Evolutionary conservation across 148 eudicot genomes (phyloP).

Genomic region (Rhododendron kiyosumense): DNA sequence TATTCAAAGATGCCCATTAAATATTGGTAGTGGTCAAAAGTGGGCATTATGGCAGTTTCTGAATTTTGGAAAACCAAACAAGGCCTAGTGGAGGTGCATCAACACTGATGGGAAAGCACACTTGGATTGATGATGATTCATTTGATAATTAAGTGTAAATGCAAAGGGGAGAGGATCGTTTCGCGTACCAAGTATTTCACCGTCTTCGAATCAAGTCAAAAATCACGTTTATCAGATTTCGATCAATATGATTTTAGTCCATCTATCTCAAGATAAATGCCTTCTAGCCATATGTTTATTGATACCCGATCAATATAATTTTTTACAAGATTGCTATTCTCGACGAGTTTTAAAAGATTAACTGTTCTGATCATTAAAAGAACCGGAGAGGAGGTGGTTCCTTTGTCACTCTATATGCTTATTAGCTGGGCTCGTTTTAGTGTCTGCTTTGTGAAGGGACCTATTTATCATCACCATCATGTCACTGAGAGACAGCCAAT

Average conservation of each 20-base stretch:
- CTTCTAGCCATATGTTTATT: no score
- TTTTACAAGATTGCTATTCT: background rate
- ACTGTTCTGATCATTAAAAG: no score
- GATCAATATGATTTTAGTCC: no score
- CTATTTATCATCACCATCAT: background rate
- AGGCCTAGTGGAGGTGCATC: background rate
- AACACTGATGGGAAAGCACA: conserved; percentile 6
- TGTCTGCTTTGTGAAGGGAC: no score
- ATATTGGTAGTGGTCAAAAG: conserved; percentile 6
- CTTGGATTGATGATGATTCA: background rate
- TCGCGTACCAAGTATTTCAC: background rate
- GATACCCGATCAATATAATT: background rate
- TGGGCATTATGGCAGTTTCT: background rate
- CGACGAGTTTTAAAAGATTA: no score
- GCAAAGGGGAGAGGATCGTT: background rate
- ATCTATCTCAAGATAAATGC: background rate
- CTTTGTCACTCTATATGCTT: background rate
- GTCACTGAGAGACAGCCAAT: background rate
- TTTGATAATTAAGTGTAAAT: background rate
- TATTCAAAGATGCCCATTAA: conserved; percentile 14
- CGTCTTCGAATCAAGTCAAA: background rate
- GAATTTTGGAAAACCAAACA: background rate
- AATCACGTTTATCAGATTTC: background rate
- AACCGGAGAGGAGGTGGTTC: background rate
- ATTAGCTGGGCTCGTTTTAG: background rate